Percentiles rank a stretch among this genome's conserved stretches.
Conservation (phyloP, 2,329 filamentous ascomycete species). For the Amylocarpus encephaloides region DNA sequence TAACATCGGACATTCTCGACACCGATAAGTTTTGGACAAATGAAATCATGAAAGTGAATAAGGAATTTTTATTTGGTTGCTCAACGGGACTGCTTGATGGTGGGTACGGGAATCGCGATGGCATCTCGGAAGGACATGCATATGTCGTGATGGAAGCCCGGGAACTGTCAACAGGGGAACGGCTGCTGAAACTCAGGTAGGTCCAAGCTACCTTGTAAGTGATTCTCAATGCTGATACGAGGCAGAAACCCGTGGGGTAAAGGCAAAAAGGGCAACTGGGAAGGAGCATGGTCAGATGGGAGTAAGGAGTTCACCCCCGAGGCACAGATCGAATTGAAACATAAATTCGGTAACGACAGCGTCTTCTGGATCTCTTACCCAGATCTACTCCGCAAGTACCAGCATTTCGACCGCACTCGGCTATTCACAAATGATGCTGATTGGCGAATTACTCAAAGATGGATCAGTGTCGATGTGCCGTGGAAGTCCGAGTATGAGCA, state of each 20-base stretch:
- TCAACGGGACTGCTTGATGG: constrained; percentile 56
- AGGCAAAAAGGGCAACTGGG: constrained; percentile 51
- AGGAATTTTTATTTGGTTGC: constrained; percentile 73
- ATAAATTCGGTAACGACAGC: constrained; percentile 55
- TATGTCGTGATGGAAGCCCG: constrained; percentile 56
- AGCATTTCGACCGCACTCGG: constrained; percentile 54
- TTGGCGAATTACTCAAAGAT: constrained; percentile 53
- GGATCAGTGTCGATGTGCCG: constrained; percentile 56
- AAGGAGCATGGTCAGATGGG: constrained; percentile 51
- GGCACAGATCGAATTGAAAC: constrained; percentile 49
- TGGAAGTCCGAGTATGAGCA: constrained; percentile 57
- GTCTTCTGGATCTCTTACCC: constrained; percentile 60
- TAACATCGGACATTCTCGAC: constrained; percentile 67
- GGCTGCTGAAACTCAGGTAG: constrained; percentile 48
- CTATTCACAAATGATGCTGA: constrained; percentile 49
- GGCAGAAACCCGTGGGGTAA: constrained; percentile 52
- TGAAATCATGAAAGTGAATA: constrained; percentile 73
- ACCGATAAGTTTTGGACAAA: constrained; percentile 79
- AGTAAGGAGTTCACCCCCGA: constrained; percentile 56
- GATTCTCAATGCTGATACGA: background rate
- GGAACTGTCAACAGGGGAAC: constrained; percentile 44
- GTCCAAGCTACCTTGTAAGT: background rate
- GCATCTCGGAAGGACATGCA: constrained; percentile 52
- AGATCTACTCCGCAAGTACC: constrained; percentile 56
- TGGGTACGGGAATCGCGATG: constrained; percentile 54